These are phyloP conservation scores for Aspergillus fumigatiaffinis DNA, from an alignment of 2,329 filamentous ascomycete genomes.

Conservation along the genomic window DNA sequence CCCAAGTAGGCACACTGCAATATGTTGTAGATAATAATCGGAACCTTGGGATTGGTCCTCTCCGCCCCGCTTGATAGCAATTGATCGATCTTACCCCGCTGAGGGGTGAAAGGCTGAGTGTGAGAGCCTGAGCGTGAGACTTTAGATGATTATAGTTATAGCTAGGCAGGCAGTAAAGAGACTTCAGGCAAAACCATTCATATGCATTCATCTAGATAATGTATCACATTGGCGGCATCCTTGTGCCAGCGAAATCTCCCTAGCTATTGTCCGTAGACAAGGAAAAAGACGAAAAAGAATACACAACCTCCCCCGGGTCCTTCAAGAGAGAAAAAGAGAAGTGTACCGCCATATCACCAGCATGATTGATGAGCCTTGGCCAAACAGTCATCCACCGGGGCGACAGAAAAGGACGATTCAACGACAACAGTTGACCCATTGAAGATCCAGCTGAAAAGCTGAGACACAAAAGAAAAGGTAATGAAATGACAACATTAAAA, in stretches of 20 bases:
- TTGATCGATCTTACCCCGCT: not conserved
- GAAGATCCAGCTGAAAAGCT: not conserved
- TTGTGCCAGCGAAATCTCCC: not conserved
- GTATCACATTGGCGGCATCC: not conserved
- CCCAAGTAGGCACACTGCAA: too few species aligned
- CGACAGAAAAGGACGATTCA: not conserved
- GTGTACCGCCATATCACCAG: not conserved
- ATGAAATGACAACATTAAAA: slow-evolving; percentile 11
- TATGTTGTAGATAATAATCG: not conserved
- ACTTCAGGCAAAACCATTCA: not conserved
- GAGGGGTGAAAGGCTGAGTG: not conserved
- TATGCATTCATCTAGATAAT: not conserved
- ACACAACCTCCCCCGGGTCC: not conserved
- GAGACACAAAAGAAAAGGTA: not conserved
- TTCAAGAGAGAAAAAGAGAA: not conserved
- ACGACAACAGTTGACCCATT: not conserved
- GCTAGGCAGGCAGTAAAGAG: not conserved
- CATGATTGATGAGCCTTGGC: not conserved
- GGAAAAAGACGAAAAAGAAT: not conserved
- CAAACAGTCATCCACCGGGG: not conserved
- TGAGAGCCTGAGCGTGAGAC: too few species aligned
- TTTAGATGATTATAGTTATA: too few species aligned
- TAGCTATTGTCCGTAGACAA: not conserved
- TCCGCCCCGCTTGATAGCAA: not conserved
- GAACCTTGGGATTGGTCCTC: not conserved